Base-by-base conservation (phyloP, 805 yeast genomes). In the Starmerella apis region DNA sequence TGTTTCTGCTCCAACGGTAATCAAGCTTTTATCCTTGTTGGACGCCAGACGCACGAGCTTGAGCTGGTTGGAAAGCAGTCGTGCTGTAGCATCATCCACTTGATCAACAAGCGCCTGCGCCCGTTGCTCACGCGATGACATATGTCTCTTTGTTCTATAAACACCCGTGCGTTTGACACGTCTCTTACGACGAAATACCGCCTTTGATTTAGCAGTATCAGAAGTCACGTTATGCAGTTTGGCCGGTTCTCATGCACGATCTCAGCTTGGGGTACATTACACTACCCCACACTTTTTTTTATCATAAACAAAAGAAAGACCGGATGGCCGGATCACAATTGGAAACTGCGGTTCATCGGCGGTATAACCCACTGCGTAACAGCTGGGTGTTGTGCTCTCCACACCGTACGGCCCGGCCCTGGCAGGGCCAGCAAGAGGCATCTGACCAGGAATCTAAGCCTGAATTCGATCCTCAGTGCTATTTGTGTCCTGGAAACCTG, bases 371-470 rank as follows among this genome's bases (percentile, higher is more conserved):
- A 3, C 71, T 82, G 54, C 72, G 81, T n/a, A 76, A 76, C 47
- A 65, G 74, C n/a, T 80, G 81, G 77, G 78, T 82, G 23, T 69
- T 82, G 46, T 81, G 82, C 46, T 80, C 86, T 14, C 88, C 90
- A 5, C 90, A 82, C 61, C 69, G 88, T 50, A 77, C 86, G 27
- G 79, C 80, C 63, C 71, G 90, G 56, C 88, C 90, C 19, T 82
- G 88, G 88, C 83, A 78, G 63, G 88, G 88, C 32, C 84, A 79
- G 54, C 72, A 78, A 55, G 88, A 82, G 61, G 69, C 68, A 31
- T 63, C 71, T 14, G 59, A 63, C 47, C 68, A 63, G 41, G 69
- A 66, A 14, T 58, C 63, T 25, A 68, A 72, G 54, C 82, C 84
- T 4, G 67, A 57, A 30, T 81, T 76, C 60, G 88, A 82, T 58